Conservation (phyloP, 345 rosid genomes). For the Eucalyptus cladocalyx region DNA sequence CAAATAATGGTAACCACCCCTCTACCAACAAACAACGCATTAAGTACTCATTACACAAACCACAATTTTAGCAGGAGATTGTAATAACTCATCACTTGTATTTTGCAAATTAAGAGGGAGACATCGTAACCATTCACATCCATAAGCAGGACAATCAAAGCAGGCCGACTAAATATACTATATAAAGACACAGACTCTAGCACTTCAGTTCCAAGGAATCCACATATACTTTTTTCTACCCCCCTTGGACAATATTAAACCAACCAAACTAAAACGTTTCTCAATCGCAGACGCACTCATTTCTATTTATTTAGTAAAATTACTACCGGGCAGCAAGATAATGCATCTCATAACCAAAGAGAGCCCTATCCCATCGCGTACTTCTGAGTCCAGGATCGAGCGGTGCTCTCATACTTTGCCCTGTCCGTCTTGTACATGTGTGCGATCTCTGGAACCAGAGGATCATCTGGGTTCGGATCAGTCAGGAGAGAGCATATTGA, state of each 20-base stretch:
- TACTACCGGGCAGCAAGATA: neutral
- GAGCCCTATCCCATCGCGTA: constrained; percentile 43
- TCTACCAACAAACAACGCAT: neutral
- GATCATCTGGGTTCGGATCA: constrained; percentile 69
- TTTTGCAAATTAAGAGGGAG: neutral
- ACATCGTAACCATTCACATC: neutral
- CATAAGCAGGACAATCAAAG: neutral
- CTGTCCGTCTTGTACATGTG: constrained; percentile 59
- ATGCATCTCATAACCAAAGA: neutral
- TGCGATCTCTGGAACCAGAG: constrained; percentile 62
- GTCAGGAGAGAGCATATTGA: constrained; percentile 65
- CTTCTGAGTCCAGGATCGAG: constrained; percentile 66
- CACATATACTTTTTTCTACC: neutral
- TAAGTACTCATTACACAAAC: neutral
- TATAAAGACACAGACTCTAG: neutral
- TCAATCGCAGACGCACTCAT: neutral
- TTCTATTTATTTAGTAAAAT: neutral
- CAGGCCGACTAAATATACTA: neutral
- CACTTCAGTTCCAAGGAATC: neutral
- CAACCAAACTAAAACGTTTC: neutral
- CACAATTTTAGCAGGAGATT: neutral
- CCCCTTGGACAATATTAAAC: neutral
- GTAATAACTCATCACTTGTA: neutral
- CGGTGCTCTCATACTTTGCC: constrained; percentile 52
- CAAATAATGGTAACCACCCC: neutral